Evolutionary conservation across 192 early-diverging fungal species (phyloP).

Genomic region (Pilobolus umbonatus): DNA sequence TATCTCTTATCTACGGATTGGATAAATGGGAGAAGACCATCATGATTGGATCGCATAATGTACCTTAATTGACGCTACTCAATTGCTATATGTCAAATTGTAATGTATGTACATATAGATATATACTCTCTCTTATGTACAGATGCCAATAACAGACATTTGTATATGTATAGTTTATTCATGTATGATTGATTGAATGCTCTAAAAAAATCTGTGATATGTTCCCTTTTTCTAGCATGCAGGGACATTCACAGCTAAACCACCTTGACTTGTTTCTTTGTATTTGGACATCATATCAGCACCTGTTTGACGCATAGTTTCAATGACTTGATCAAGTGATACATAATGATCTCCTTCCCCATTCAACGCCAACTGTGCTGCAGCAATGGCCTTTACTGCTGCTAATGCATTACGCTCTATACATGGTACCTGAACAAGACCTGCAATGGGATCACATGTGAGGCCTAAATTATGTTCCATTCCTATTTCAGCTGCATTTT

Average conservation of each 20-base stretch:
- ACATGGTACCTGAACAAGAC: conserved; percentile 93
- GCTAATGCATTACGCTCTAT: conserved; percentile 94
- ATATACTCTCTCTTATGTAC: no score
- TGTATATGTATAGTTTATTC: no score
- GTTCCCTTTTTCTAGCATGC: not conserved
- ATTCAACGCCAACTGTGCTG: conserved; percentile 91
- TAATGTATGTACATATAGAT: no score
- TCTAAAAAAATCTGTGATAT: not conserved
- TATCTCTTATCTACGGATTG: no score
- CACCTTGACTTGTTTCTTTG: conserved; percentile 94
- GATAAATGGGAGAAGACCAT: no score
- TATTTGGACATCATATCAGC: conserved; percentile 93
- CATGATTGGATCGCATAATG: no score
- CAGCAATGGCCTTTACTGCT: conserved; percentile 93
- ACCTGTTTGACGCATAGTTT: conserved; percentile 92
- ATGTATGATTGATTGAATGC: no score
- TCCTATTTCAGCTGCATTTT: conserved; percentile 95
- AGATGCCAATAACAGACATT: no score
- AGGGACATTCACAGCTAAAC: conserved; percentile 88
- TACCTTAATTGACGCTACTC: no score
- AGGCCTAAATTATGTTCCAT: conserved; percentile 87
- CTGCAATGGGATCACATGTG: conserved; percentile 87
- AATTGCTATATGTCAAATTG: no score
- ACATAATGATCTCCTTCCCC: conserved; percentile 90
- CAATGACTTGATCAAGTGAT: conserved; percentile 91